These are phyloP conservation scores for Tetraselmis striata DNA, from an alignment of 139 green algal species.

Conservation along the genomic window DNA sequence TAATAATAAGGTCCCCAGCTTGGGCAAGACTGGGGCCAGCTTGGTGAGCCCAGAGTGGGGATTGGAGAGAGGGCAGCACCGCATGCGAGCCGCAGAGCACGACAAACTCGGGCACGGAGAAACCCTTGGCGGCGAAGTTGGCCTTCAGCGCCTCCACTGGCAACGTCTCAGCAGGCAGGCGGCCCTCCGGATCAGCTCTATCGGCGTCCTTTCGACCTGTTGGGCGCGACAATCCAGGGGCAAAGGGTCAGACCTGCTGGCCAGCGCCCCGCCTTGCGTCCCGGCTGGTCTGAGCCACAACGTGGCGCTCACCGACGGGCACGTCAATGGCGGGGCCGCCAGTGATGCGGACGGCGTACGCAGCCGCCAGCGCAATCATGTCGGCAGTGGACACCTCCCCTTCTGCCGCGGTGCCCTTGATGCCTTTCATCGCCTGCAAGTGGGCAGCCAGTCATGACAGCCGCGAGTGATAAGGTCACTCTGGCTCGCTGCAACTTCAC, in stretches of 20 bases:
- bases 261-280: too few relatives aligned
- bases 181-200: slow-evolving; percentile 50
- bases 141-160: slow-evolving; percentile 43
- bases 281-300: too few relatives aligned
- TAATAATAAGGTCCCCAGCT: too few relatives aligned
- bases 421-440: slow-evolving; percentile 9
- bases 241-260: too few relatives aligned
- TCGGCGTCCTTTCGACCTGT: slow-evolving; percentile 51
- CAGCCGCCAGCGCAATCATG: slow-evolving; percentile 68
- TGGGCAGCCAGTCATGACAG: background rate
- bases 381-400: slow-evolving; percentile 56
- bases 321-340: slow-evolving; percentile 62
- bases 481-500: background rate
- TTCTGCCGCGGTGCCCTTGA: slow-evolving; percentile 54
- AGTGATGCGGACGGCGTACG: slow-evolving; percentile 52
- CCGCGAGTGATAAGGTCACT: background rate
- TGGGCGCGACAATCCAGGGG: too few relatives aligned
- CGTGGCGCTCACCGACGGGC: slow-evolving; percentile 27
- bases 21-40: too few relatives aligned
- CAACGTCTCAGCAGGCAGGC: slow-evolving; percentile 59
- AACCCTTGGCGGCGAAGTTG: slow-evolving; percentile 59
- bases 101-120: slow-evolving; percentile 60
- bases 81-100: slow-evolving; percentile 70
- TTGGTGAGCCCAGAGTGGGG: slow-evolving; percentile 38
- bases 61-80: slow-evolving; percentile 31